Evolutionary conservation across 2,329 filamentous ascomycete genomes (phyloP).

Genomic region (Keithomyces neogunnii): DNA sequence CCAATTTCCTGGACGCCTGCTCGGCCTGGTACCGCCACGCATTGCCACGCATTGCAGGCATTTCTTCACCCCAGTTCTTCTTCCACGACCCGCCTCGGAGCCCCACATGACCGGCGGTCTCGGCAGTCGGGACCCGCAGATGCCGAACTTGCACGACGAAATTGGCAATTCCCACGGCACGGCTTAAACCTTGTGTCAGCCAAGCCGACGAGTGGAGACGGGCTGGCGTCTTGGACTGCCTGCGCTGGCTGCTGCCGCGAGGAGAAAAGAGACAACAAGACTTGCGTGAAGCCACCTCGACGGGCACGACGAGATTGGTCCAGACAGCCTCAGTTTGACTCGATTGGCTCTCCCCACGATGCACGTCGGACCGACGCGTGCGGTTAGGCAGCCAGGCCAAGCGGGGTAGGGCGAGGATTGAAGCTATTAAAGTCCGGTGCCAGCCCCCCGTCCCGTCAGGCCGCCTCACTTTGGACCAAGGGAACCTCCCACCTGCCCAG

Average conservation of each 20-base stretch:
- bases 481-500: too few relatives aligned
- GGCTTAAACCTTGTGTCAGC: background rate
- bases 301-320: background rate
- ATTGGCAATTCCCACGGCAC: background rate
- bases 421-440: background rate
- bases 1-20: too few relatives aligned
- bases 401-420: background rate
- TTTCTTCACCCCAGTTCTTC: too few relatives aligned
- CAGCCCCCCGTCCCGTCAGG: background rate
- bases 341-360: background rate
- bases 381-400: background rate
- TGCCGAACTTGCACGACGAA: background rate
- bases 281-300: background rate
- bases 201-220: background rate
- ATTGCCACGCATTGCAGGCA: too few relatives aligned
- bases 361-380: background rate
- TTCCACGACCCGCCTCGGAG: too few relatives aligned
- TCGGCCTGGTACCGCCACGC: too few relatives aligned
- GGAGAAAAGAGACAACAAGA: too few relatives aligned
- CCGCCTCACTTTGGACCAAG: background rate
- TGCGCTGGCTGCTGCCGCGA: too few relatives aligned
- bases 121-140: background rate
- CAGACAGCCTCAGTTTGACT: background rate
- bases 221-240: too few relatives aligned
- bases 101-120: background rate